phyloP scores from a whole-genome alignment of 257 asterid species.

The Gardenia jasminoides region DNA sequence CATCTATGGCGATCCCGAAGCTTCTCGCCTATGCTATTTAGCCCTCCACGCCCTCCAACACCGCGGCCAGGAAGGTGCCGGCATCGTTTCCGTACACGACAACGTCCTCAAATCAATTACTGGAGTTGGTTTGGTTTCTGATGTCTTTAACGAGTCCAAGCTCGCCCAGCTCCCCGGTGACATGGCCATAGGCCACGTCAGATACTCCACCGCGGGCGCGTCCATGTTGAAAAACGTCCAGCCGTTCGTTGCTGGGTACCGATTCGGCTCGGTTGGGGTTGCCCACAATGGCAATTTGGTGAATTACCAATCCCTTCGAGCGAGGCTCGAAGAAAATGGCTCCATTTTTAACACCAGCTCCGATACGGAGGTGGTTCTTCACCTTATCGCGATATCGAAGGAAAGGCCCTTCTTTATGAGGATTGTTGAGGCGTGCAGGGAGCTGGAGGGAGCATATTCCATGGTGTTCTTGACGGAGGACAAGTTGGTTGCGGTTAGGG shows the following conservation, averaged over 20 bases:
- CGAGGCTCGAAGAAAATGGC: conserved; percentile 76
- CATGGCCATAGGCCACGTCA: conserved; percentile 87
- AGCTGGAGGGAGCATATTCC: conserved; percentile 84
- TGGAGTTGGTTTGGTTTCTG: conserved; percentile 86
- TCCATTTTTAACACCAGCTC: conserved; percentile 85
- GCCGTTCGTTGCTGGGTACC: conserved; percentile 87
- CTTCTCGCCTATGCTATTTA: conserved; percentile 76
- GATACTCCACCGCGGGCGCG: conserved; percentile 90
- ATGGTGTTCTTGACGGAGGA: conserved; percentile 56
- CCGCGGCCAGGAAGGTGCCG: conserved; percentile 97
- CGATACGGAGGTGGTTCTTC: conserved; percentile 88
- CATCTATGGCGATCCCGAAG: conserved; percentile 86
- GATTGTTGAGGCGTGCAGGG: conserved; percentile 90
- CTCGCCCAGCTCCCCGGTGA: conserved; percentile 70
- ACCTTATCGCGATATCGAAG: conserved; percentile 82
- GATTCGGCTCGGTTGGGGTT: conserved; percentile 87
- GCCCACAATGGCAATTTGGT: conserved; percentile 97
- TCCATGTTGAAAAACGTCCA: conserved; percentile 95
- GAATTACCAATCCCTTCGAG: conserved; percentile 69
- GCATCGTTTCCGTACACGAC: conserved; percentile 71
- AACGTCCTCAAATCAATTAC: conserved; percentile 68
- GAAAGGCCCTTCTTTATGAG: conserved; percentile 74
- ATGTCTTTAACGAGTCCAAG: conserved; percentile 74
- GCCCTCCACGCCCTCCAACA: conserved; percentile 94
- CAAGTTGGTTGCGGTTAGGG: conserved; percentile 50